phyloP scores from a whole-genome alignment of 257 asterid species.

The Nicotiana tabacum region DNA sequence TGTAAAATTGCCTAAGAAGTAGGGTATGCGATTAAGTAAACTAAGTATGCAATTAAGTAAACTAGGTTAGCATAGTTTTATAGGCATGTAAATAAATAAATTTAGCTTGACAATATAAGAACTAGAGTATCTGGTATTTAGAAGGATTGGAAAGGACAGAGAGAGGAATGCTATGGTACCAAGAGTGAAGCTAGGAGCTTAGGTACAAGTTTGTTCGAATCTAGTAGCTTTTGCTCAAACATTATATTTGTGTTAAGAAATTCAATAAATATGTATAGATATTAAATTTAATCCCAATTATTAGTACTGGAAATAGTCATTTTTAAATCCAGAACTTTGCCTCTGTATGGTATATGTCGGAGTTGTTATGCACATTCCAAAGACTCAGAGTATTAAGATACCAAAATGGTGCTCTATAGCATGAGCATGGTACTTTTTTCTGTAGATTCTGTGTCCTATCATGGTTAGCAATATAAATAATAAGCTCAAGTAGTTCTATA shows the following conservation, averaged over 20 bases:
- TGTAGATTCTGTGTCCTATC: not conserved
- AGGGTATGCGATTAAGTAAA: not conserved
- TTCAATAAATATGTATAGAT: too few species aligned
- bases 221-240: too few species aligned
- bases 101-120: not conserved
- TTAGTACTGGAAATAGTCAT: too few species aligned
- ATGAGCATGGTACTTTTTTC: not conserved
- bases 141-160: not conserved
- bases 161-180: not conserved
- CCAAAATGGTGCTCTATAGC: not conserved
- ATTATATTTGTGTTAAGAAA: too few species aligned
- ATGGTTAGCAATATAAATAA: not conserved
- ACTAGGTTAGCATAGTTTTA: too few species aligned
- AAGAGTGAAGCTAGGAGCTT: too few species aligned
- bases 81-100: not conserved
- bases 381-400: not conserved
- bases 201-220: too few species aligned
- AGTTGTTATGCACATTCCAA: not conserved
- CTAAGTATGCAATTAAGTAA: not conserved
- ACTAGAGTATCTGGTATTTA: not conserved
- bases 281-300: too few species aligned
- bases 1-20: not conserved
- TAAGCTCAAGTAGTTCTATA: not conserved
- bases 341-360: not conserved
- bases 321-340: too few species aligned